Percentiles rank a stretch among this genome's conserved stretches.
These are phyloP conservation scores for Colletotrichum sidae DNA, from an alignment of 2,329 filamentous ascomycete species.

Conservation along the genomic window DNA sequence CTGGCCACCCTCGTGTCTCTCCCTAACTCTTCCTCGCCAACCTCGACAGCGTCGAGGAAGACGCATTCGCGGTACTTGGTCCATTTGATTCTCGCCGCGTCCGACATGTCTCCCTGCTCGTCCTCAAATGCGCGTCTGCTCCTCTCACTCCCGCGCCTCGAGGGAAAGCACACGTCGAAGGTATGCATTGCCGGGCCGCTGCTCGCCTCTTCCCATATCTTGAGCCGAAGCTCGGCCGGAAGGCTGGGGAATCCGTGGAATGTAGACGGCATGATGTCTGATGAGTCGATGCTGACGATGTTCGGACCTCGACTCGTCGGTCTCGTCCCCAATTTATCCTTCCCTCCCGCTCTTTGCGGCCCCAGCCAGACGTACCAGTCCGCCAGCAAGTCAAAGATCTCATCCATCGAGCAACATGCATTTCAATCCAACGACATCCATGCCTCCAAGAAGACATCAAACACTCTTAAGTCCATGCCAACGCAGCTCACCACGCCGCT, in stretches of 20 bases:
- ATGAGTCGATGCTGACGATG: neutral
- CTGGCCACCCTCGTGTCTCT: conserved; percentile 20
- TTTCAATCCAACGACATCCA: no score
- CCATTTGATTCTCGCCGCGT: neutral
- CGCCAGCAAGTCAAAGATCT: neutral
- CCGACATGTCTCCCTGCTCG: conserved; percentile 1
- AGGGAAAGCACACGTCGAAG: conserved; percentile 45
- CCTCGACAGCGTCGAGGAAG: conserved; percentile 31
- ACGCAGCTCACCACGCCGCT: no score
- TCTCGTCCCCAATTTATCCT: no score
- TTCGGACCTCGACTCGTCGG: no score
- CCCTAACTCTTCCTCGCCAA: conserved; percentile 1
- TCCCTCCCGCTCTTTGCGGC: no score
- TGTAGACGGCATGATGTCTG: conserved; percentile 43
- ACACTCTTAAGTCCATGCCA: no score
- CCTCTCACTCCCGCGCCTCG: conserved; percentile 33
- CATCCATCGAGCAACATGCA: neutral
- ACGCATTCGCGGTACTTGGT: conserved; percentile 27
- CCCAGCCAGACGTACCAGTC: neutral
- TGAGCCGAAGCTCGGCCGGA: conserved; percentile 30
- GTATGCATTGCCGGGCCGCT: conserved; percentile 43
- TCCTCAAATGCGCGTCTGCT: conserved; percentile 20
- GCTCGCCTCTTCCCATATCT: conserved; percentile 33
- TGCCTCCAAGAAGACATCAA: no score
- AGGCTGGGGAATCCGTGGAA: conserved; percentile 30